phyloP scores from a whole-genome alignment of 177 flowering plant genomes.

The Vitis hybrid region DNA sequence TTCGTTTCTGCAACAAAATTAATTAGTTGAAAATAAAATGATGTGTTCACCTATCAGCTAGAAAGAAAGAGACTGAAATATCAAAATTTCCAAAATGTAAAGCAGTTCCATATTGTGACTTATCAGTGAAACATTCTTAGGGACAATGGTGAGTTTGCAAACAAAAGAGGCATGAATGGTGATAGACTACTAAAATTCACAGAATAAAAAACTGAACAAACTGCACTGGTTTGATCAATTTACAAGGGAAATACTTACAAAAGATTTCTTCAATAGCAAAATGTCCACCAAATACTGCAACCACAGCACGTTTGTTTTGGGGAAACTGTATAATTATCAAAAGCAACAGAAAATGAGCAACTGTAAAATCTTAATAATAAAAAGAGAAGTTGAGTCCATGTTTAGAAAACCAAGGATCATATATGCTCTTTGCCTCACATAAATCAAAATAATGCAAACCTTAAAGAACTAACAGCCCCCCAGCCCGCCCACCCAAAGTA shows the following conservation, averaged over 20 bases:
- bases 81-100: too few relatives aligned
- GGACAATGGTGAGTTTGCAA: neutral
- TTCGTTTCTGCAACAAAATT: slow-evolving; percentile 50
- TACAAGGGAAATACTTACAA: slow-evolving; percentile 56
- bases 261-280: slow-evolving; percentile 82
- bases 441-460: too few relatives aligned
- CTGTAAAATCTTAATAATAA: neutral
- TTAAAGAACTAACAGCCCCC: too few relatives aligned
- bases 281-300: slow-evolving; percentile 85
- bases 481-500: too few relatives aligned
- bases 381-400: neutral
- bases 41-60: neutral
- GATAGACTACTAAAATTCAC: too few relatives aligned
- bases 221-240: neutral
- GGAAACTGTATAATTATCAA: slow-evolving; percentile 52
- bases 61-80: neutral
- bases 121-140: neutral
- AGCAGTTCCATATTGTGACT: too few relatives aligned
- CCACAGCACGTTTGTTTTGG: slow-evolving; percentile 93
- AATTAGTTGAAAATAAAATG: neutral
- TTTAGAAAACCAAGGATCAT: neutral
- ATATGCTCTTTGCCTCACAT: too few relatives aligned
- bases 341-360: neutral
- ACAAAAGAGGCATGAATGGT: neutral
- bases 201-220: too few relatives aligned